Evolutionary conservation across 768 basidiomycete genomes (phyloP), one percentile per base, ranked within the genome.

Genomic region (Termitomyces sp.): DNA sequence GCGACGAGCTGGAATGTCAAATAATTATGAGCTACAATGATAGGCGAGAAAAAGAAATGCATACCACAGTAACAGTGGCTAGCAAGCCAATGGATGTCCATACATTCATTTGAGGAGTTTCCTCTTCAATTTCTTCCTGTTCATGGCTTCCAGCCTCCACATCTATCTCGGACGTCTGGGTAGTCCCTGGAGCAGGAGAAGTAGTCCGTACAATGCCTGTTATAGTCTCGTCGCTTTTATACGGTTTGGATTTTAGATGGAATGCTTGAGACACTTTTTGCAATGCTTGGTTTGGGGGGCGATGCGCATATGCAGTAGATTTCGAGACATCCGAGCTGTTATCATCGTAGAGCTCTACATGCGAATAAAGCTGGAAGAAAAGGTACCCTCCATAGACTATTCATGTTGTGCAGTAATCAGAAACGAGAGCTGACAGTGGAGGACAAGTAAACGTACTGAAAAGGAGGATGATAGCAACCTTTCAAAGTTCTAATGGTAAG

Each of bases 281-380:
- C 1, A 55, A 15, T 8, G 8, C 55, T 55, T 62, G 11, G 20
- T 18, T 42, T 28, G 44, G 35, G 5, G 44, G 13, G 16, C 54
- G 39, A 7, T 9, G 22, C 4, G 70, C 28, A 67, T 84, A 78
- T 62, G 65, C 61, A 7, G 66, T 75, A 36, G 78, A 76, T 66
- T 74, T 60, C 53, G 75, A 64, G 28, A 74, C 63, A 60, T 80
- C 70, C 1, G 64, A 65, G 18, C 73, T 72, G 33, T 82, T 78
- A 50, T 87, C 79, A 63, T 82, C 73, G 69, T 91, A 95, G 15
- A 94, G 79, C 35, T 78, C 73, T 3, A 87, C 79, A 70, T 94
- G 92, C 0, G 92, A 91, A 68, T 81, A 88, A 0, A 91, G 79
- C 67, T 92, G 92, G 78, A 93, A 92, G 52, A 86, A 71, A n/a